Base-by-base conservation (phyloP, 1,284 basidiomycete species). In the Schizophyllum commune region DNA sequence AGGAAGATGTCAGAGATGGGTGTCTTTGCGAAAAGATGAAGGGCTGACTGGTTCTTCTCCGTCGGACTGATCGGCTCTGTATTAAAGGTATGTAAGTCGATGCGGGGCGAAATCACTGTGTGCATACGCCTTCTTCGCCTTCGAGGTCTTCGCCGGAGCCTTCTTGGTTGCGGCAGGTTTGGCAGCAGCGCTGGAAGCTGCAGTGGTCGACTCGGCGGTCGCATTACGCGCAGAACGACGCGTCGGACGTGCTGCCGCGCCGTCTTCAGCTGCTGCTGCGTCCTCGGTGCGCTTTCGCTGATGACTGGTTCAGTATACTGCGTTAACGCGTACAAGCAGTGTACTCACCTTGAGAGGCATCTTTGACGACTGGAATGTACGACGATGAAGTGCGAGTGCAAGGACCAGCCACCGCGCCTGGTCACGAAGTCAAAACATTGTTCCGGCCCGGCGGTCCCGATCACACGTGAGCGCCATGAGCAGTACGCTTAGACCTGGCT, bases 221-320 rank as follows among this genome's bases (percentile, higher is more conserved):
- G 67, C 61, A 34, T 63, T 57, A 53, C 65, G 61, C 17, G 62
- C 33, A 13, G 62, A 60, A 61, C 78, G 78, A 60, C 79, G 80
- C 54, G 81, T 83, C 53, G 76, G 67, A 69, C 80, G 78, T 66
- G 79, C 73, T 52, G 79, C 71, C 57, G 74, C 65, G 22, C 74
- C 59, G 22, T 70, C 70, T 58, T 67, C 68, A 52, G 68, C 66
- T n/a, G 68, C 63, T 7, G 66, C 61, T 20, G 73, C 57, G 51
- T 75, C 74, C 47, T 73, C 74, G 32, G 68, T 68, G 67, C 74
- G 78, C 72, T 80, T 80, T 65, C 79, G 70, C 79, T 81, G 61
- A 56, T 51, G 17, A 54, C 20, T 32, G 22, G 39, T 20, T 55
- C 32, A 34, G 47, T 52, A 57, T 56, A 52, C 62, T 62, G 33